Evolutionary conservation across 2,329 filamentous ascomycete genomes (phyloP), one percentile per base, ranked within the genome.

Genomic region (Hypocrella siamensis): DNA sequence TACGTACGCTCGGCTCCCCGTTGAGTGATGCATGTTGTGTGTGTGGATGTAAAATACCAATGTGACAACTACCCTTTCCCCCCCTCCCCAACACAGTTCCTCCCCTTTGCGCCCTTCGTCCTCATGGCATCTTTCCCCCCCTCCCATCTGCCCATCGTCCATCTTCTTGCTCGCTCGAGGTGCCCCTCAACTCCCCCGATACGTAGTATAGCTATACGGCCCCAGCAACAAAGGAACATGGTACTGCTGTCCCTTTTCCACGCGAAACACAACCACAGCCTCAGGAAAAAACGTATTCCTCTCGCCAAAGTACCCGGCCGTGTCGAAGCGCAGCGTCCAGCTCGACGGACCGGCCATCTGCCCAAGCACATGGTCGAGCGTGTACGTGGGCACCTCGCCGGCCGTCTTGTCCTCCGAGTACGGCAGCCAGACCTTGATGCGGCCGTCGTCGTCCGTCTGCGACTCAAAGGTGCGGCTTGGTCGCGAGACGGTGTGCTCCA

Each of bases 181-280:
- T n/a, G n/a, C n/a, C n/a, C 3, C 42, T 60, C 58, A 84, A 51
- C 76, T 82, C 12, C 82, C 82, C 30, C 82, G 62, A 55, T 90
- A 90, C 8, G 81, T 88, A 26, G 78, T 80, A 57, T 84, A 90
- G 49, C 77, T 79, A 57, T 76, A 86, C 19, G 81, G 81, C 40
- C 77, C 75, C 56, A 88, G 52, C 51, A 90, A 49, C 47, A 90
- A 54, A 28, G 82, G 82, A 3, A 90, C 79, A 58, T 90, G 82
- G 48, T 81, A 88, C 47, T 79, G 73, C 62, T 81, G 73, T 16
- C 63, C 65, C 46, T 59, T 54, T 9, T 56, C 48, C 16, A 74
- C 65, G 30, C 58, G 56, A 38, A 72, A 71, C 1, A 61, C 58
- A 25, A 76, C 61, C 12, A 55, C 54, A 14, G 68, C 69, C 55